phyloP scores from a whole-genome alignment of 2,329 filamentous ascomycete genomes.

The Hyphodiscus sp. region DNA sequence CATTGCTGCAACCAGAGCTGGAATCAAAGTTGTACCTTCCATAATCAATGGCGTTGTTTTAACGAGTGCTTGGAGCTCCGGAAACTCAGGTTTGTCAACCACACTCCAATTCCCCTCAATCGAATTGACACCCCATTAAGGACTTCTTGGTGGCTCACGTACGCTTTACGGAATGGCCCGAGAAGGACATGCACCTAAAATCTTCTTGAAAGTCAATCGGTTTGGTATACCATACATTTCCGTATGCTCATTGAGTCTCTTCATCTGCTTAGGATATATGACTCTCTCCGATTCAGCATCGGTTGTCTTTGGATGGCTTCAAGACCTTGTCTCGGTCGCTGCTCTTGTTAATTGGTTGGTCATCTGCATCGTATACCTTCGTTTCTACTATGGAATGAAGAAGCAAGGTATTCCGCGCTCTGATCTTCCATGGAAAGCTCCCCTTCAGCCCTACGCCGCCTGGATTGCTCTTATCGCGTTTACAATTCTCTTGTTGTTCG shows the following conservation, averaged over 20 bases:
- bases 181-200: constrained; percentile 46
- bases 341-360: constrained; percentile 59
- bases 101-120: constrained; percentile 37
- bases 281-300: constrained; percentile 52
- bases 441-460: constrained; percentile 51
- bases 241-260: constrained; percentile 45
- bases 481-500: constrained; percentile 48
- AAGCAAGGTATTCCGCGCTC: constrained; percentile 45
- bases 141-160: constrained; percentile 51
- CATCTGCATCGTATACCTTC: constrained; percentile 53
- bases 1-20: constrained; percentile 63
- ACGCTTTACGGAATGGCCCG: constrained; percentile 55
- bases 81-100: constrained; percentile 53
- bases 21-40: constrained; percentile 60
- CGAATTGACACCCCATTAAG: constrained; percentile 35
- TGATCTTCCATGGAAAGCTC: constrained; percentile 48
- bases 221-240: constrained; percentile 50
- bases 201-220: constrained; percentile 49
- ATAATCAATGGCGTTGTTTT: constrained; percentile 74
- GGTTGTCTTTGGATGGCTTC: constrained; percentile 60
- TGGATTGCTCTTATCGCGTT: constrained; percentile 46
- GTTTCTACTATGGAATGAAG: constrained; percentile 48
- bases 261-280: constrained; percentile 65
- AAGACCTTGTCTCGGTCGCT: constrained; percentile 57
- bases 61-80: constrained; percentile 63